These are phyloP conservation scores for Mucor velutinosus DNA, from an alignment of 371 early-diverging fungal species.

Conservation along the genomic window DNA sequence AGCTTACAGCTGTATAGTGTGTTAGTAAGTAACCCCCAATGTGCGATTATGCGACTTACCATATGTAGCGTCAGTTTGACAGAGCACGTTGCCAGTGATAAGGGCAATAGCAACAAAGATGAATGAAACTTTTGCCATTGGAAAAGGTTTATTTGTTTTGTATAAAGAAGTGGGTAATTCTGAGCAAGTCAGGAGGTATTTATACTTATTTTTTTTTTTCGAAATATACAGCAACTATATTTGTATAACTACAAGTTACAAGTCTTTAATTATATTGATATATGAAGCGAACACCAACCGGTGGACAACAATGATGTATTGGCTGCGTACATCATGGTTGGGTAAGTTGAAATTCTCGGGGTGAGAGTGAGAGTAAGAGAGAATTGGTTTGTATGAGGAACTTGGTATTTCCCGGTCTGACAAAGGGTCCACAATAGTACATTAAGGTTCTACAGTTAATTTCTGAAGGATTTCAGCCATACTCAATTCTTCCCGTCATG, in stretches of 20 bases:
- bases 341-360: neutral
- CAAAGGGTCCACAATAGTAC: neutral
- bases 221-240: neutral
- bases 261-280: neutral
- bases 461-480: neutral
- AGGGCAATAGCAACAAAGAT: slow-evolving; percentile 30
- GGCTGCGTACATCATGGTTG: neutral
- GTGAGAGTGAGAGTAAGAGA: neutral
- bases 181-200: neutral
- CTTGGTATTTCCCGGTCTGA: neutral
- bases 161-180: neutral
- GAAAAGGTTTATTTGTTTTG: neutral
- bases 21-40: neutral
- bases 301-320: neutral
- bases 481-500: neutral
- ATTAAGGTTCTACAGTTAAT: neutral
- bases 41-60: slow-evolving; percentile 8
- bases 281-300: neutral
- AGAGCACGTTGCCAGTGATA: slow-evolving; percentile 15
- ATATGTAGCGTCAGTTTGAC: slow-evolving; percentile 20
- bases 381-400: neutral
- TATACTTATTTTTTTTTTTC: neutral
- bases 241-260: neutral
- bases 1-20: slow-evolving; percentile 10
- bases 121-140: slow-evolving; percentile 24